phyloP scores from a whole-genome alignment of 306 rosid species.

The Cucurbita moschata region DNA sequence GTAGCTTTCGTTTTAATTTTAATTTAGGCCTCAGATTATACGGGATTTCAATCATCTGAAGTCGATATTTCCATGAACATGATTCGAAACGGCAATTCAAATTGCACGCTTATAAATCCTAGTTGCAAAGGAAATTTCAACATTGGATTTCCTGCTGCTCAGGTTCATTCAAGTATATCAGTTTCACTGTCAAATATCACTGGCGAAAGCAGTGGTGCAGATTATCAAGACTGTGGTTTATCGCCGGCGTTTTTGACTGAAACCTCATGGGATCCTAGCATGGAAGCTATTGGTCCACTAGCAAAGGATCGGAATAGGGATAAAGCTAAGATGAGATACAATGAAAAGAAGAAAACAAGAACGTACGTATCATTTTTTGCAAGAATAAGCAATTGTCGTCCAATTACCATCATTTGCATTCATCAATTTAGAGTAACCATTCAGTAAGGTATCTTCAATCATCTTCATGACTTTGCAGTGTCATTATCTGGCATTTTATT shows the following conservation, averaged over 20 bases:
- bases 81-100: constrained; percentile 32
- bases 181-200: constrained; percentile 43
- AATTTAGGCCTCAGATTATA: constrained; percentile 47
- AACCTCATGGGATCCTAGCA: constrained; percentile 48
- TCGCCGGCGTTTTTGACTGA: constrained; percentile 47
- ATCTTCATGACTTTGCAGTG: not conserved
- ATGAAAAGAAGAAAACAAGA: constrained; percentile 75
- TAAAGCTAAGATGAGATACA: constrained; percentile 73
- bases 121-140: constrained; percentile 29
- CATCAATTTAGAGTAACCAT: not conserved
- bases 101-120: constrained; percentile 33
- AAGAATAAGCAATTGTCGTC: not conserved
- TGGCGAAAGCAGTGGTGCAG: constrained; percentile 42
- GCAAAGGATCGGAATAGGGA: constrained; percentile 74
- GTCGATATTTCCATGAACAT: constrained; percentile 26
- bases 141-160: constrained; percentile 49
- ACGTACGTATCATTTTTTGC: constrained; percentile 25
- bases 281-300: constrained; percentile 41
- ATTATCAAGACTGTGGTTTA: constrained; percentile 51
- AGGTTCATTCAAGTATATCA: constrained; percentile 44
- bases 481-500: not conserved
- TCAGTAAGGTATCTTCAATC: not conserved
- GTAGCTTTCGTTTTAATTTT: not conserved
- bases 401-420: not conserved
- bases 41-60: constrained; percentile 33